Base-by-base conservation (phyloP, 768 basidiomycete species). In the Nidula microcarpa region DNA sequence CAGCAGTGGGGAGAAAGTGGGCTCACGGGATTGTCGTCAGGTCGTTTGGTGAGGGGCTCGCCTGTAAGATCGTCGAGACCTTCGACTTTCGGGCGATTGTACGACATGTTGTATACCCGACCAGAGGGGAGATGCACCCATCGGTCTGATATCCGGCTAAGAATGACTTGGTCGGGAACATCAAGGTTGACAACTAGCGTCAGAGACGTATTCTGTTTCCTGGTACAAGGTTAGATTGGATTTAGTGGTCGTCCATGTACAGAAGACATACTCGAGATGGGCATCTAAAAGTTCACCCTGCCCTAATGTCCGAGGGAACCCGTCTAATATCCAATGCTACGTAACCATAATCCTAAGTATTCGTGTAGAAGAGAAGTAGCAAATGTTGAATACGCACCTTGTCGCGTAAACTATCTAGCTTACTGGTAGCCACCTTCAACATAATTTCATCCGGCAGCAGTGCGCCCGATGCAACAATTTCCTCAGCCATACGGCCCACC, bases 251-350 rank as follows among this genome's bases (percentile, higher is more conserved):
- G 39, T 41, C 16, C 11, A 11, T 11, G 16, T 11, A 11, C 16
- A 41, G 4, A 41, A 11, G 39, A 67, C 81, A 37, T 58, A 89
- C 88, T 78, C 77, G 49, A 95, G 80, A 67, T 91, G 82, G 16
- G 75, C 72, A 69, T 95, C 89, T 7, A 96, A 77, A 44, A 93
- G 74, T 65, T 83, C 74, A 3, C 87, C 92, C 67, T 96, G 94
- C n/a, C 77, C 82, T 1, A 93, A 70, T 9, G 93, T 96, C 36
- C 94, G 85, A 49, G 94, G 94, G 62, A 96, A 95, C 32, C 94
- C 94, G 59, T 96, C 94, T 43, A 95, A 68, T 57, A 96, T 88
- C 94, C 94, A 95, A 62, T 90, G 86, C 89, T 94, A 55, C n/a
- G 23, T 30, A 33, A 32, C n/a, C 43, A 47, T 46, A 30, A 4